Percentiles rank a stretch among this genome's conserved stretches.
Conservation (phyloP, 2,329 filamentous ascomycete genomes). For the Intubia oerlemansii region DNA sequence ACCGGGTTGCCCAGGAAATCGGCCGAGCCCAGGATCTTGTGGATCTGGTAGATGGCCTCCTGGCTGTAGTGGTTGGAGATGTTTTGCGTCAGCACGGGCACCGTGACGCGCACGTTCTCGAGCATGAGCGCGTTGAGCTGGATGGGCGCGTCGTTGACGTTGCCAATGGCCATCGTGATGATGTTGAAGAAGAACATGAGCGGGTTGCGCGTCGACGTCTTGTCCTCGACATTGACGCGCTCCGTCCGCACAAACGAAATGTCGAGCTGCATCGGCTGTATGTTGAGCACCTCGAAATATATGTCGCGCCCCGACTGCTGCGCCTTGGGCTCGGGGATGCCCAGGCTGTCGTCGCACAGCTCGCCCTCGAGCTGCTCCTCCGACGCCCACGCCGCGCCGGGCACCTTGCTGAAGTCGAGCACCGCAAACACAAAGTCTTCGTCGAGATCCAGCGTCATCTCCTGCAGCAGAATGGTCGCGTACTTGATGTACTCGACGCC, state of each 20-base stretch:
- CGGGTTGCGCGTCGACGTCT: constrained; percentile 73
- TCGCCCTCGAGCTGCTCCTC: constrained; percentile 54
- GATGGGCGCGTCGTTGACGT: constrained; percentile 93
- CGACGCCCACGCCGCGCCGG: constrained; percentile 71
- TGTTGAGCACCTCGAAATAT: constrained; percentile 91
- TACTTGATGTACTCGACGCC: constrained; percentile 98
- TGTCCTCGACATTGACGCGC: constrained; percentile 88
- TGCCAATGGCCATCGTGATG: constrained; percentile 97
- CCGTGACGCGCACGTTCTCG: constrained; percentile 84
- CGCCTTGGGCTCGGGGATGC: constrained; percentile 78
- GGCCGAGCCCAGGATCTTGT: constrained; percentile 90
- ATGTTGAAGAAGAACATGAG: constrained; percentile 98
- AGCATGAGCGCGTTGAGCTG: constrained; percentile 83
- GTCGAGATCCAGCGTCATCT: constrained; percentile 95
- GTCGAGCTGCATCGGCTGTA: constrained; percentile 96
- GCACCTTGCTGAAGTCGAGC: constrained; percentile 83
- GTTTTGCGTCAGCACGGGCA: constrained; percentile 63
- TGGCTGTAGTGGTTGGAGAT: constrained; percentile 92
- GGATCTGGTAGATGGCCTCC: constrained; percentile 85
- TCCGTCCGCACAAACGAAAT: constrained; percentile 94
- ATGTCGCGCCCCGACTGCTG: constrained; percentile 78
- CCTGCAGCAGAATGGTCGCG: constrained; percentile 76
- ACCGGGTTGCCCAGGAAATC: constrained; percentile 97
- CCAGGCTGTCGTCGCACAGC: constrained; percentile 73
- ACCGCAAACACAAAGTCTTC: constrained; percentile 97